Conservation (phyloP, 306 rosid species). For the Sphenostylis stenocarpa region DNA sequence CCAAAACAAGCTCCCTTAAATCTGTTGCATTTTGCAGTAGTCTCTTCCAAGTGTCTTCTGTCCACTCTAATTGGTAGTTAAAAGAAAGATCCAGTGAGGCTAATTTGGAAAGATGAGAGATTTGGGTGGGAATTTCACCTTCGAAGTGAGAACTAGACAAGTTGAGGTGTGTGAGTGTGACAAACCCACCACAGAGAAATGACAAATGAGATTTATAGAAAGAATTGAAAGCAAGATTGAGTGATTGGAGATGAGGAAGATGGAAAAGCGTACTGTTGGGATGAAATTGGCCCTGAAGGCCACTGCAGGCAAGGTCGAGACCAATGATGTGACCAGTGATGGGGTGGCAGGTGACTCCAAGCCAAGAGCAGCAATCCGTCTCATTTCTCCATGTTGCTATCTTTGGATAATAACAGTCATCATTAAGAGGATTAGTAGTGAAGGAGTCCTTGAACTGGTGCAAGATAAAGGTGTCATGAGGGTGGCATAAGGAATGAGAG, state of each 20-base stretch:
- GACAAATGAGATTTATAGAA: background rate
- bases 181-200: background rate
- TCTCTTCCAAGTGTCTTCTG: background rate
- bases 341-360: constrained; percentile 10
- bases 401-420: background rate
- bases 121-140: background rate
- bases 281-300: background rate
- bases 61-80: background rate
- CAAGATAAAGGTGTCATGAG: background rate
- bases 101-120: constrained; percentile 8
- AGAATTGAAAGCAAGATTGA: background rate
- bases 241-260: background rate
- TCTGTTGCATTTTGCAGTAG: background rate
- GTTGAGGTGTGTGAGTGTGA: background rate
- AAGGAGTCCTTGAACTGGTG: constrained; percentile 15
- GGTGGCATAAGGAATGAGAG: background rate
- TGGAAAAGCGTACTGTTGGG: background rate
- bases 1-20: background rate
- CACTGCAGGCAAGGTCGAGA: background rate
- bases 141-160: background rate
- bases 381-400: background rate
- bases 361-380: background rate
- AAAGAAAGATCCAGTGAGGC: background rate
- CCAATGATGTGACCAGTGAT: background rate
- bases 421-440: background rate